Percentiles rank a stretch among this genome's conserved stretches.
Evolutionary conservation across 352 stramenopile genomes (phyloP).

Genomic region (Phytophthora sojae): DNA sequence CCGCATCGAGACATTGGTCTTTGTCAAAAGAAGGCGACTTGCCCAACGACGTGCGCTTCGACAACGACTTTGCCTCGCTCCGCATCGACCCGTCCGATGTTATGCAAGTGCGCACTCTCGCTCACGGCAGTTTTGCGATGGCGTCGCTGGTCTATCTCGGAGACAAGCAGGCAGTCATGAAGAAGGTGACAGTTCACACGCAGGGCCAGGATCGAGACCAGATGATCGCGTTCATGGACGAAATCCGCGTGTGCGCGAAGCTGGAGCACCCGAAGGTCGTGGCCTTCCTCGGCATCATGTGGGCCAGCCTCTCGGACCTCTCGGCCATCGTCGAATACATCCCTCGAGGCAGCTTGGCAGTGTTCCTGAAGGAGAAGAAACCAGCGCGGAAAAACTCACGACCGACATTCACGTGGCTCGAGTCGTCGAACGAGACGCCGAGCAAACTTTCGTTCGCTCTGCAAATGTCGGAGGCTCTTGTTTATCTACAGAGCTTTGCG

Average conservation of each 20-base stretch:
- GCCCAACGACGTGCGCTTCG: constrained; percentile 43
- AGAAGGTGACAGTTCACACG: constrained; percentile 38
- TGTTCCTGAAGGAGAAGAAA: constrained; percentile 49
- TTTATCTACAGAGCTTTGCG: constrained; percentile 72
- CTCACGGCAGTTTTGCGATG: constrained; percentile 47
- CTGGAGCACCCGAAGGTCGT: constrained; percentile 67
- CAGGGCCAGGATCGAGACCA: constrained; percentile 35
- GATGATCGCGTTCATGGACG: constrained; percentile 63
- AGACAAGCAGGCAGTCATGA: constrained; percentile 51
- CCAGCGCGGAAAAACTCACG: constrained; percentile 36
- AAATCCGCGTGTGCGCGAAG: constrained; percentile 69
- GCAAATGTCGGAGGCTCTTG: constrained; percentile 68
- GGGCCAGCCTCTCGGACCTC: constrained; percentile 59
- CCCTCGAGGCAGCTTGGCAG: constrained; percentile 41
- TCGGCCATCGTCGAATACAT: constrained; percentile 71
- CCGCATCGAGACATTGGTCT: constrained; percentile 37
- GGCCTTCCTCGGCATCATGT: constrained; percentile 67
- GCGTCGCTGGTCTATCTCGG: constrained; percentile 44
- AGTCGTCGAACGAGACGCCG: constrained; percentile 24
- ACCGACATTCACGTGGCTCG: constrained; percentile 44
- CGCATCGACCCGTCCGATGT: constrained; percentile 48
- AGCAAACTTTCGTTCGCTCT: constrained; percentile 61
- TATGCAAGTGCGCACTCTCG: constrained; percentile 47
- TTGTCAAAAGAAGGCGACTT: constrained; percentile 32
- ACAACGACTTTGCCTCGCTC: constrained; percentile 37